Conservation (phyloP, 2,329 filamentous ascomycete genomes). For the Colletotrichum godetiae region DNA sequence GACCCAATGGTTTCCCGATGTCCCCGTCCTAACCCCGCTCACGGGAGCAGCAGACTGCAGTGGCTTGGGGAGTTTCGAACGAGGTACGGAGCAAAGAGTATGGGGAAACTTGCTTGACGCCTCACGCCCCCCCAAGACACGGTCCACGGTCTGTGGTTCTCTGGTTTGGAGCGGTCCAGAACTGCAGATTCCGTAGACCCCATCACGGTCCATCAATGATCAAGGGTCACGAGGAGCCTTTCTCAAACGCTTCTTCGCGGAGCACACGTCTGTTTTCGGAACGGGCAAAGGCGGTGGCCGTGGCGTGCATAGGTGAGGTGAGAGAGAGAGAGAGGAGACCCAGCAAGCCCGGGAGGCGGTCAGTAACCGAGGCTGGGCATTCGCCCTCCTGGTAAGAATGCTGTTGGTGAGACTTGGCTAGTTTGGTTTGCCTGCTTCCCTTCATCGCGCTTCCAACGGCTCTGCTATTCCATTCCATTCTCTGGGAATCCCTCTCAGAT, state of each 20-base stretch:
- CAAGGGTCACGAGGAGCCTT: slow-evolving; percentile 8
- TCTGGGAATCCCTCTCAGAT: background rate
- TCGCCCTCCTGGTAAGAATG: background rate
- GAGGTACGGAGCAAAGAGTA: slow-evolving; percentile 1
- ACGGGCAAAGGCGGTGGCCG: slow-evolving; percentile 14
- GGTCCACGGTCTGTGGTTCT: background rate
- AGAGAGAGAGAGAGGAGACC: too few species aligned
- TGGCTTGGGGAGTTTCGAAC: background rate
- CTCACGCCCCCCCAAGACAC: slow-evolving; percentile 5
- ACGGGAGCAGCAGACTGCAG: background rate
- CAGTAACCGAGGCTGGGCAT: slow-evolving; percentile 16
- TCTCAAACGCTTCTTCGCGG: background rate
- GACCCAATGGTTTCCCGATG: background rate
- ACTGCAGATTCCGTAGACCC: background rate
- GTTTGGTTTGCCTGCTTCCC: background rate
- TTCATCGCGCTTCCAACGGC: slow-evolving; percentile 6
- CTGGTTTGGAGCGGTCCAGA: slow-evolving; percentile 24
- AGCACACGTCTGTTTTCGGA: slow-evolving; percentile 25
- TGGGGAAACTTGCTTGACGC: slow-evolving; percentile 16
- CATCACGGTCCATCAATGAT: too few species aligned
- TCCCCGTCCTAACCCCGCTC: background rate
- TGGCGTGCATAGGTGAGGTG: background rate
- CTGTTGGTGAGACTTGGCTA: background rate
- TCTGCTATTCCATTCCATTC: background rate
- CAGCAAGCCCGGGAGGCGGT: background rate